Evolutionary conservation across 2,329 filamentous ascomycete genomes (phyloP), one percentile per base, ranked within the genome.

Genomic region (Raffaelea ambrosiae): DNA sequence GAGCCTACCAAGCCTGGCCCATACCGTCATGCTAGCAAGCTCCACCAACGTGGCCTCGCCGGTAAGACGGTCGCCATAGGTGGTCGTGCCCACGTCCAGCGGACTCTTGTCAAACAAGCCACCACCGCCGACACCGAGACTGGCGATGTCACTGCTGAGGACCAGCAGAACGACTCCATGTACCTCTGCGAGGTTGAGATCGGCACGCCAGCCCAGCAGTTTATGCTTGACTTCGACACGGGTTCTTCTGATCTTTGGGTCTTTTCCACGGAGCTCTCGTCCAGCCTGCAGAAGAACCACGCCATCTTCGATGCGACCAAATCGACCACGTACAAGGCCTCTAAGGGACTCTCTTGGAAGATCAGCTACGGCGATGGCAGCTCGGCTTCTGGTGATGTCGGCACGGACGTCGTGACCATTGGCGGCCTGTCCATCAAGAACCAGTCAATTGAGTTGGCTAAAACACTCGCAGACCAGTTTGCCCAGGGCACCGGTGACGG

Each of bases 191-290:
- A 76, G 26, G 76, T 87, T 22, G 59, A 66, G 14, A 81, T 88
- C 51, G 84, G 84, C 23, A 82, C 76, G 2, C 83, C 83, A 16
- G 63, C 71, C 1, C 83, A 87, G 66, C 78, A 65, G 41, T 54
- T 82, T 40, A 73, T 71, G 53, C 62, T 86, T 14, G 76, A 86
- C 57, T 86, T 87, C 52, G 84, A 88, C 60, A 86, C 83, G 36
- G 83, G 83, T 19, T 84, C 80, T 11, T 73, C 81, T 19, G 84
- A 87, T 66, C 69, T 84, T 20, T 87, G 81, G 83, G 65, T 79
- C 47, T 78, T 75, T 64, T 81, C 77, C 13, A 74, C 71, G 7
- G 65, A 72, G 42, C 63, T 79, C 10, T 61, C 68, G 19, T 56
- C 63, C 14, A 51, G 53, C 3, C 58, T 60, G 29, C 61, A 63